Evolutionary conservation across 495 filamentous ascomycete species (phyloP).

Genomic region (Glutinoglossum americanum): DNA sequence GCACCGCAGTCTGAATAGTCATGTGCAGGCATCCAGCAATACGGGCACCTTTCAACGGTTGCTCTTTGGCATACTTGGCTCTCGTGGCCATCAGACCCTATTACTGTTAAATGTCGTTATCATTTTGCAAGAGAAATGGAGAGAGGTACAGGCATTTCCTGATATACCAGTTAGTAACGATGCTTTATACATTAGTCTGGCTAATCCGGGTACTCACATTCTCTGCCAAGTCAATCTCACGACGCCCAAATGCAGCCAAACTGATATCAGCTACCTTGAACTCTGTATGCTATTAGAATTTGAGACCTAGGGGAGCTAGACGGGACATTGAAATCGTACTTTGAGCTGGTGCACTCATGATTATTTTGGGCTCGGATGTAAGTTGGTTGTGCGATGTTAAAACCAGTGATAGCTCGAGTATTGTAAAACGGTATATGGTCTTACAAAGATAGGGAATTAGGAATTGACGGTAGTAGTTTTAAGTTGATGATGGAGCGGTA

Average conservation of each 20-base stretch:
- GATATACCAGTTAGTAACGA: background rate
- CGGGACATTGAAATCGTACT: slow-evolving; percentile 14
- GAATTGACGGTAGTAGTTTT: background rate
- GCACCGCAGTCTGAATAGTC: slow-evolving; percentile 98
- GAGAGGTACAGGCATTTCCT: slow-evolving; percentile 17
- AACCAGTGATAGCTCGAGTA: background rate
- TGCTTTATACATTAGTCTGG: background rate
- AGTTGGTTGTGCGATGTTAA: background rate
- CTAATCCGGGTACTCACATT: slow-evolving; percentile 29
- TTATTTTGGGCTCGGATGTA: slow-evolving; percentile 5
- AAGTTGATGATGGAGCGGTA: background rate
- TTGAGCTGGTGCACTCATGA: slow-evolving; percentile 58
- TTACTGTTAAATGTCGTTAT: slow-evolving; percentile 33
- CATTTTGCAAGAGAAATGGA: slow-evolving; percentile 16
- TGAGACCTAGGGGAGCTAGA: background rate
- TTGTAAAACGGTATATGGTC: background rate
- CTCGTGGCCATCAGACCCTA: slow-evolving; percentile 83
- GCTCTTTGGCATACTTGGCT: slow-evolving; percentile 71
- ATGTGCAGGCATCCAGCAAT: slow-evolving; percentile 98
- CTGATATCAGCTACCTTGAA: slow-evolving; percentile 18
- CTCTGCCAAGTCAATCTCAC: slow-evolving; percentile 96
- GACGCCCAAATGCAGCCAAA: slow-evolving; percentile 93
- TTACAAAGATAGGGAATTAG: background rate
- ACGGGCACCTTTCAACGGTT: slow-evolving; percentile 69
- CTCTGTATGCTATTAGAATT: background rate